Base-by-base conservation (phyloP, 495 filamentous ascomycete species). In the Hypoxylon fuscum region DNA sequence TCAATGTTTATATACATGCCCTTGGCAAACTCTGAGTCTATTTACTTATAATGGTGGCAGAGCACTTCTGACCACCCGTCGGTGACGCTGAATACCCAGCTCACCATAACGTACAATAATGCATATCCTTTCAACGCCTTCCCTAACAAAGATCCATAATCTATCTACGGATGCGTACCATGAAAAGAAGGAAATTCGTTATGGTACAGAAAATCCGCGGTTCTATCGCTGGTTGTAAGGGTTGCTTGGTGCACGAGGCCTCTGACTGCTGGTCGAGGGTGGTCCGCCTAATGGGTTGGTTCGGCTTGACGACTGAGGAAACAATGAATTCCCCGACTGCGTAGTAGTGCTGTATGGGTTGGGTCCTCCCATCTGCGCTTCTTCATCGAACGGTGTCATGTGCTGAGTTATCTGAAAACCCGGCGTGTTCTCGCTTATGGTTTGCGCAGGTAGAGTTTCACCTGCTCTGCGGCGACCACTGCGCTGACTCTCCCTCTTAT, bases 401-500 rank as follows among this genome's bases (percentile, higher is more conserved):
- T 69, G 56, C 51, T 68, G 64, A 8, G 78, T 76, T 31, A 76
- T 68, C 25, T 77, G 78, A 3, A 79, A 58, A 10, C 58, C 63
- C 0, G 72, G 70, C 12, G 45, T 55, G 34, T 43, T 55, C 29
- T 61, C 68, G 10, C 47, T 58, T 9, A 67, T 37, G 14, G 65
- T 14, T 5, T 59, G 59, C 3, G 68, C 34, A 20, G 78, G 72
- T 3, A 76, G 48, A 3, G 72, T 72, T 22, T 79, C 76, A 22
- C 78, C 78, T 9, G 76, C 74, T 47, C 68, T 73, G 55, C 78
- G 76, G n/a, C 77, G 76, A 14, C 78, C 78, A 15, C 59, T 57
- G 47, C 76, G 76, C 50, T 79, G 75, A 32, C 77, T 79, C 42
- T 74, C 68, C 22, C 70, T 72, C 48, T 62, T 67, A 52, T 50